Evolutionary conservation across 805 yeast species (phyloP).

Genomic region (Jamesozyma hellenica): DNA sequence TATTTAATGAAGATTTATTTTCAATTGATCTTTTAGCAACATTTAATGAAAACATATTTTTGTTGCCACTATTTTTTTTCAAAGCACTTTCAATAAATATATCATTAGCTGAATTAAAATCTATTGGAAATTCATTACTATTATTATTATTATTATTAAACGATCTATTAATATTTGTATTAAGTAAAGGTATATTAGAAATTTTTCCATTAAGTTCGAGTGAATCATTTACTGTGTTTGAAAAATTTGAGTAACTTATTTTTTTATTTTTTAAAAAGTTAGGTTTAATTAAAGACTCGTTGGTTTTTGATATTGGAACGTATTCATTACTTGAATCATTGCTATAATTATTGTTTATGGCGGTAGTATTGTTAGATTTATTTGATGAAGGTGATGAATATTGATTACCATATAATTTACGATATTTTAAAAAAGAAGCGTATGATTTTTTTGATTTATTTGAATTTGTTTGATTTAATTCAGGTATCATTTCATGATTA

Average conservation of each 20-base stretch:
- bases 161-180: conserved; percentile 1
- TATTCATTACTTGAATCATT: conserved; percentile 10
- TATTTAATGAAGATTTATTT: no score
- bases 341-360: background rate
- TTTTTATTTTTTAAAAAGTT: background rate
- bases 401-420: conserved; percentile 4
- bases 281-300: background rate
- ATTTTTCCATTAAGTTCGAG: conserved; percentile 1
- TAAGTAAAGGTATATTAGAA: conserved; percentile 6
- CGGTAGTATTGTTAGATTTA: background rate
- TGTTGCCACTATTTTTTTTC: no score
- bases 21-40: no score
- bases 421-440: conserved; percentile 17
- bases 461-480: conserved; percentile 1
- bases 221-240: conserved; percentile 1
- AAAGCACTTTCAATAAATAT: background rate
- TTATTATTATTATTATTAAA: no score
- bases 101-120: background rate
- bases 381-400: background rate
- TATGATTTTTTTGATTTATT: conserved; percentile 17
- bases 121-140: no score
- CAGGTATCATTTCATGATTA: background rate
- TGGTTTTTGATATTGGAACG: conserved; percentile 19
- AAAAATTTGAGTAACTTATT: conserved; percentile 1
- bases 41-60: no score